phyloP scores from a whole-genome alignment of 352 stramenopile species.

The Phytophthora pini region DNA sequence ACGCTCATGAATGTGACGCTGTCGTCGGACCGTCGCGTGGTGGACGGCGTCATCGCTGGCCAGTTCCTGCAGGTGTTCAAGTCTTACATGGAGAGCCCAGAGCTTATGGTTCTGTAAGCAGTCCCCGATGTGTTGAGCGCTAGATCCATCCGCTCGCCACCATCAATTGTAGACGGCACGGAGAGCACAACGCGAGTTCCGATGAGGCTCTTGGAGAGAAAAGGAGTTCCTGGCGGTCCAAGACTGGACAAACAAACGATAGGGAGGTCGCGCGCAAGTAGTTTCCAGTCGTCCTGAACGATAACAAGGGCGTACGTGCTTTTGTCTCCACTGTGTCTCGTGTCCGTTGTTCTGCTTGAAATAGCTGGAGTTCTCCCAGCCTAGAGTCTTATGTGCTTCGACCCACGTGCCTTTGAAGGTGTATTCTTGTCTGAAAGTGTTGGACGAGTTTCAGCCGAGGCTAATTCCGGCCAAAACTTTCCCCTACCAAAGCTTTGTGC shows the following conservation, averaged over 20 bases:
- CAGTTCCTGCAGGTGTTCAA: conserved; percentile 97
- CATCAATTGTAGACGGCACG: conserved; percentile 31
- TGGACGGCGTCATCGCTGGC: conserved; percentile 96
- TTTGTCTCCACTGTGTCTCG: conserved; percentile 21
- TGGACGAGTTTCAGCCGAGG: conserved; percentile 1
- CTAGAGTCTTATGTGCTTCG: too few relatives aligned
- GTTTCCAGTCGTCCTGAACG: conserved; percentile 26
- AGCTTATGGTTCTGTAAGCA: conserved; percentile 83
- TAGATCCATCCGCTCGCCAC: conserved; percentile 32
- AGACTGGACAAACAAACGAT: conserved; percentile 9
- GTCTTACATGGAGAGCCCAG: conserved; percentile 96
- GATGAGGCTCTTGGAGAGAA: conserved; percentile 8
- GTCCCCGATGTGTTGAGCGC: conserved; percentile 22
- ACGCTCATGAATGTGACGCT: conserved; percentile 97
- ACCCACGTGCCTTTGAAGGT: not conserved
- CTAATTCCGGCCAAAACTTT: conserved; percentile 26
- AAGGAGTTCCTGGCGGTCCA: conserved; percentile 6
- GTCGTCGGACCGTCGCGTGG: conserved; percentile 96
- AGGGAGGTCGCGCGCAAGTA: conserved; percentile 17
- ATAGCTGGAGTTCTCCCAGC: conserved; percentile 24
- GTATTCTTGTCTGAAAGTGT: conserved; percentile 30
- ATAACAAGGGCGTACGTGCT: conserved; percentile 38
- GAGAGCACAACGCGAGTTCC: conserved; percentile 25
- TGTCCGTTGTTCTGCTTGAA: conserved; percentile 30
- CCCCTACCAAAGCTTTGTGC: not conserved